Evolutionary conservation across 164 flowering plant species (phyloP).

Genomic region (Kalanchoe fedtschenkoi): DNA sequence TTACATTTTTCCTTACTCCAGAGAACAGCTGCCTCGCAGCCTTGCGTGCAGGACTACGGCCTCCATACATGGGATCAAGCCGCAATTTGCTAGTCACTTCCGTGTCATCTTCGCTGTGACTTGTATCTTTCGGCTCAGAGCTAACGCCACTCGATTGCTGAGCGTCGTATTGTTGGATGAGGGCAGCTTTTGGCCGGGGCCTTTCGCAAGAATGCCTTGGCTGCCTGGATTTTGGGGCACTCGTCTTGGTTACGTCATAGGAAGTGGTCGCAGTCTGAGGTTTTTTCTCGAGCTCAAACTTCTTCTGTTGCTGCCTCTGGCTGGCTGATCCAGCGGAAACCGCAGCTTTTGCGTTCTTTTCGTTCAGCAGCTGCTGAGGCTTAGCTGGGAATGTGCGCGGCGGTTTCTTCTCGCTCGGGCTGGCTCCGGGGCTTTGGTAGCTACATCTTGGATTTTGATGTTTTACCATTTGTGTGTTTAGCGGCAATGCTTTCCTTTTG

Average conservation of each 20-base stretch:
- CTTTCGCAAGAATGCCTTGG: not conserved
- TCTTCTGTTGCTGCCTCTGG: not conserved
- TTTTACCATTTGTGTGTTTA: not conserved
- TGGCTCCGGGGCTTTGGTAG: not conserved
- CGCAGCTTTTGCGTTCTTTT: not conserved
- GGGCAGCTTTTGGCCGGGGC: not conserved
- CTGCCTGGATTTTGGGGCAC: not conserved
- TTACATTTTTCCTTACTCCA: not conserved
- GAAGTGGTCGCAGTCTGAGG: not conserved
- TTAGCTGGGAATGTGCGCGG: not conserved
- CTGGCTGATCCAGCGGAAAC: not conserved
- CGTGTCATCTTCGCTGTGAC: not conserved
- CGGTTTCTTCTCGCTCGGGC: not conserved
- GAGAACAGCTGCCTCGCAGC: not conserved
- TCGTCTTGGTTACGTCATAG: not conserved
- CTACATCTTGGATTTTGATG: not conserved
- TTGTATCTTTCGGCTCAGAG: not conserved
- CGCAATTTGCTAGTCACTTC: constrained; percentile 3
- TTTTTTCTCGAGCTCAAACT: not conserved
- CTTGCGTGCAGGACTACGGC: not conserved
- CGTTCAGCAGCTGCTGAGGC: not conserved
- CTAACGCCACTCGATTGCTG: not conserved
- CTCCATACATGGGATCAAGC: not conserved
- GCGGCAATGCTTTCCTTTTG: not conserved
- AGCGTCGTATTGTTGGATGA: not conserved